Base-by-base conservation (phyloP, 2,329 filamentous ascomycete species). In the Zymoseptoria brevis region DNA sequence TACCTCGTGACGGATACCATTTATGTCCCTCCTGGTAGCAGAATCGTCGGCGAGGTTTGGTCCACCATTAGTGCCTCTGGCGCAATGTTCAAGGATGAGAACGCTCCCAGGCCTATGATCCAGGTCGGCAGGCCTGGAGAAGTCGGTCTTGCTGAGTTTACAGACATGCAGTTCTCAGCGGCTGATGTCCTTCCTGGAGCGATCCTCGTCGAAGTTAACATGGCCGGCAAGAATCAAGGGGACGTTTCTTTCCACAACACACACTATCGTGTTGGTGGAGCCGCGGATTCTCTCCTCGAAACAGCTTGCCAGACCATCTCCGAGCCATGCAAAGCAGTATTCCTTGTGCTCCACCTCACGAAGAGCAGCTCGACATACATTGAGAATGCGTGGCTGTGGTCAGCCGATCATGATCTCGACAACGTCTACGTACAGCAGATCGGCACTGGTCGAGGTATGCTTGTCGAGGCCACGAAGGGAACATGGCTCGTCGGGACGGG, bases 41-140 rank as follows among this genome's bases (percentile, higher is more conserved):
- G 76, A 1, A 77, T 86, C 41, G 75, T 83, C 6, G 83, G 83
- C 24, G 80, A 85, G 68, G 77, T 77, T 5, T 82, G 80, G 75
- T 76, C 81, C 75, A 8, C 79, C 81, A 67, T 77, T 73, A 66
- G 58, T n/a, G 81, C 74, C 2, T 71, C 70, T 3, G 82, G 82
- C 9, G 58, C 64, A 59, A 75, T 72, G 52, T 85, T 80, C 69
- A 74, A 67, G 56, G 71, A 78, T 57, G 68, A 72, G 0, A 70
- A 62, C 50, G 72, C 72, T 45, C 82, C 83, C 0, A 71, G 72
- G 50, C 74, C 80, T 1, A 73, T 85, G 19, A 70, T 84, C 9
- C 72, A 75, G 65, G 75, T 87, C 3, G 84, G 83, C 11, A 72
- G 75, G 1, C 59, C 74, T 0, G 80, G 78, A 4, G 77, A 83